phyloP scores from a whole-genome alignment of 371 early-diverging fungal genomes.

The Conidiobolus incongruus region DNA sequence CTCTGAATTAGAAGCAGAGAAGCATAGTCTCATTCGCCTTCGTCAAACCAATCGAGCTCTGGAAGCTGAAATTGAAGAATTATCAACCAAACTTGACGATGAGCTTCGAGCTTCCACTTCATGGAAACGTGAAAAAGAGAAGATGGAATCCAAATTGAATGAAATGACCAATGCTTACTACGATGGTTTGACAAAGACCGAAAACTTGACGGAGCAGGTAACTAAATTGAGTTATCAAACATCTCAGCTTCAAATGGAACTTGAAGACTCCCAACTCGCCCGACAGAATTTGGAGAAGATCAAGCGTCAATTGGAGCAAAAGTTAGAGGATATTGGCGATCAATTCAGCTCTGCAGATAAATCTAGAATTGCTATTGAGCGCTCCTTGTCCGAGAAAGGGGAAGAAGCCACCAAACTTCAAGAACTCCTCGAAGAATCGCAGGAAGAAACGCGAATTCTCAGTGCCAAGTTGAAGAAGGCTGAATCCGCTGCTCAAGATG shows the following conservation, averaged over 20 bases:
- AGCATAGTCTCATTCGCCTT: constrained; percentile 24
- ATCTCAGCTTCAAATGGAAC: constrained; percentile 19
- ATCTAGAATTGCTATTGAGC: constrained; percentile 29
- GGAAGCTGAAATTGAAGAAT: constrained; percentile 21
- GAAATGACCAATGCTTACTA: constrained; percentile 24
- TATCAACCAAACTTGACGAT: constrained; percentile 21
- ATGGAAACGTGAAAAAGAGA: constrained; percentile 45
- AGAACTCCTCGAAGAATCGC: constrained; percentile 45
- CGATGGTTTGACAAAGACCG: constrained; percentile 17
- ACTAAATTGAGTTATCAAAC: constrained; percentile 16
- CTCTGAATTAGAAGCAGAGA: constrained; percentile 49
- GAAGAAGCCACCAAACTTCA: constrained; percentile 25
- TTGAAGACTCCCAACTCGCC: constrained; percentile 41
- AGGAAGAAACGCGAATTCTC: constrained; percentile 20
- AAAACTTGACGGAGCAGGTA: constrained; percentile 24
- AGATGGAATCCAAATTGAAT: constrained; percentile 24
- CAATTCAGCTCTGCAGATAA: constrained; percentile 33
- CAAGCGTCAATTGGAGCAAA: constrained; percentile 38
- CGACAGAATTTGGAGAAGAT: constrained; percentile 26
- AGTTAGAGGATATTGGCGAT: constrained; percentile 47
- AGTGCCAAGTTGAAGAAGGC: constrained; percentile 35
- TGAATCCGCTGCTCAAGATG: constrained; percentile 23
- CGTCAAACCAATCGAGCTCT: constrained; percentile 34
- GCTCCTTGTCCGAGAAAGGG: constrained; percentile 22
- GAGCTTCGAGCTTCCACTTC: constrained; percentile 18